Evolutionary conservation across 1,284 basidiomycete genomes (phyloP).

Genomic region (Cryptococcus jaspeensis): DNA sequence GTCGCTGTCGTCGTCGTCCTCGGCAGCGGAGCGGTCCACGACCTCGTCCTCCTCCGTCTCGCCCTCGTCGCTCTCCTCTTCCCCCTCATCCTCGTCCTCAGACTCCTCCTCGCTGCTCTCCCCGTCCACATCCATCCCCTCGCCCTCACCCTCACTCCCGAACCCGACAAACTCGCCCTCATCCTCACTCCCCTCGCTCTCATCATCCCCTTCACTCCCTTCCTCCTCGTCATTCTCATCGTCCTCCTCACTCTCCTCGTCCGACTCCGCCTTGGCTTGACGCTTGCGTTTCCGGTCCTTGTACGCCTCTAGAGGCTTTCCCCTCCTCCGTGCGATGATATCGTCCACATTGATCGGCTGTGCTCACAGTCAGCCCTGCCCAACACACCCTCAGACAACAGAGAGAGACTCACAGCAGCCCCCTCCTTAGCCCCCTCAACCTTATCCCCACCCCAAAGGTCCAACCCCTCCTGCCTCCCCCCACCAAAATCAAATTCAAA

Average conservation of each 20-base stretch:
- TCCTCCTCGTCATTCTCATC: slow-evolving; percentile 30
- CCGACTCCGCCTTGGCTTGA: slow-evolving; percentile 40
- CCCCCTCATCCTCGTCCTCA: slow-evolving; percentile 44
- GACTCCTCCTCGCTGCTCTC: slow-evolving; percentile 33
- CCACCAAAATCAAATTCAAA: slow-evolving; percentile 78
- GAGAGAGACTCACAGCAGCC: slow-evolving; percentile 60
- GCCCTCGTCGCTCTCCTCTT: slow-evolving; percentile 49
- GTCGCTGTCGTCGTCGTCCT: slow-evolving; percentile 36
- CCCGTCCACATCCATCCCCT: slow-evolving; percentile 38
- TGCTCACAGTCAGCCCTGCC: slow-evolving; percentile 4
- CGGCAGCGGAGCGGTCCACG: slow-evolving; percentile 14
- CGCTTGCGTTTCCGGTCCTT: slow-evolving; percentile 63
- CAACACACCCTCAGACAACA: neutral
- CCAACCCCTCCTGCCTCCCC: slow-evolving; percentile 26
- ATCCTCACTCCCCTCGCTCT: slow-evolving; percentile 34
- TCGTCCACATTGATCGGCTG: slow-evolving; percentile 83
- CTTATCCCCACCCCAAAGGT: slow-evolving; percentile 45
- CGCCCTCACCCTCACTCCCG: slow-evolving; percentile 25
- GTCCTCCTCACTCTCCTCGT: slow-evolving; percentile 26
- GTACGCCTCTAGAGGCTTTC: slow-evolving; percentile 41
- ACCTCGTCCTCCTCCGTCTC: slow-evolving; percentile 53
- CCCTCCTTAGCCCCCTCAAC: slow-evolving; percentile 52
- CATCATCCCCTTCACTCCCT: slow-evolving; percentile 22
- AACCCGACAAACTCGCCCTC: slow-evolving; percentile 28
- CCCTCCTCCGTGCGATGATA: slow-evolving; percentile 72